Evolutionary conservation across 106 monocot species (phyloP), one percentile per base, ranked within the genome.

Genomic region (Acanthochlamys bracteata): DNA sequence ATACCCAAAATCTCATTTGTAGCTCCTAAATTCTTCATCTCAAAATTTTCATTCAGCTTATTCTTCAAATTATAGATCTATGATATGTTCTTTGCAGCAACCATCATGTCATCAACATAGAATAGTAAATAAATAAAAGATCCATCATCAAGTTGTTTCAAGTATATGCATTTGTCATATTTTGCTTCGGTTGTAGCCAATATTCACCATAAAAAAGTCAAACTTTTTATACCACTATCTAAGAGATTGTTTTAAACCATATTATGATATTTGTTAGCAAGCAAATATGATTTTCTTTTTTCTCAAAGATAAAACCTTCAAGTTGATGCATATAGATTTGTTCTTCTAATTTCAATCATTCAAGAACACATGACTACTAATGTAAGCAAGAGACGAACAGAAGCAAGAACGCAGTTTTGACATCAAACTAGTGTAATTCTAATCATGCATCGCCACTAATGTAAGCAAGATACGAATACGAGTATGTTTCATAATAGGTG

Each of bases 1-100:
- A 60, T 60, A 24, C 60, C 60, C 9, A 27, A 17, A 11, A 60
- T 60, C n/a, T 33, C 39, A 24, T 33, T 60, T 15, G 60, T 33
- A 0, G n/a, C 60, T n/a, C 27, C 60, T 27, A 60, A 60, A 14
- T 60, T 33, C n/a, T 60, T 60, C 60, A 54, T 54, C 53, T 54
- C 53, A 54, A 54, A 54, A 10, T 54, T 19, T 19, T 16, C 19
- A 17, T 19, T 54, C 7, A 54, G 53, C 10, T 54, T 10, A 8
- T 6, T 19, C 16, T 54, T 54, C 12, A 54, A 10, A 10, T 54
- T 19, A 4, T 54, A 6, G 12, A 16, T 54, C 12, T 54, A 7
- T 7, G 10, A 7, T 45, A 9, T 45, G 13, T 45, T 45, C 43
- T 45, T 45, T 7, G 43, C 12, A 10, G n/a, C n/a, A 10, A 54